phyloP scores from a whole-genome alignment of 345 rosid genomes.

The rapeseed (Brassica napus) region DNA sequence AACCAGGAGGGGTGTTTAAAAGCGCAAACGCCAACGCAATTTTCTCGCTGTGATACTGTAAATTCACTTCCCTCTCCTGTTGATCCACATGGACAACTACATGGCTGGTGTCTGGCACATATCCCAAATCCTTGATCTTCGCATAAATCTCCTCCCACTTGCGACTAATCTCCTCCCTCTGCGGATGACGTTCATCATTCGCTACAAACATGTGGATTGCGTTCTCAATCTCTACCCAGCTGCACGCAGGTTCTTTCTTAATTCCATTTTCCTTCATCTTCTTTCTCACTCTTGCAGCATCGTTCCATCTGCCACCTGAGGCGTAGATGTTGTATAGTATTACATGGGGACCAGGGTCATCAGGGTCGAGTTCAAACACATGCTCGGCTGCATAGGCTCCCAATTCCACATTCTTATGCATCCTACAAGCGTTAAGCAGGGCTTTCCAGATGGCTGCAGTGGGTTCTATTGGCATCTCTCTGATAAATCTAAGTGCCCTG shows the following conservation, averaged over 20 bases:
- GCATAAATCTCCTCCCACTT: conserved; percentile 52
- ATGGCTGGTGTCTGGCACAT: conserved; percentile 59
- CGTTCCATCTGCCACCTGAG: conserved; percentile 58
- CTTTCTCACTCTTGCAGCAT: conserved; percentile 59
- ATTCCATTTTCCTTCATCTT: conserved; percentile 56
- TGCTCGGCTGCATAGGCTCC: conserved; percentile 62
- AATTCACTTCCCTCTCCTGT: conserved; percentile 59
- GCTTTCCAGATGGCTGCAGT: conserved; percentile 63
- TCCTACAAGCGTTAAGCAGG: conserved; percentile 67
- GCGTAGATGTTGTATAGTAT: conserved; percentile 66
- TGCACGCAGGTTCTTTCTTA: conserved; percentile 66
- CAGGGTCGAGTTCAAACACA: conserved; percentile 56
- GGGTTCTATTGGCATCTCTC: conserved; percentile 58
- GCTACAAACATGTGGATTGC: conserved; percentile 60
- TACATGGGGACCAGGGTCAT: conserved; percentile 58
- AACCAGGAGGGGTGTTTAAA: conserved; percentile 55
- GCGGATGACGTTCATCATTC: conserved; percentile 61
- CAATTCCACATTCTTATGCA: conserved; percentile 60
- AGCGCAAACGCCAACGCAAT: conserved; percentile 76
- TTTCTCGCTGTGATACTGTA: conserved; percentile 74
- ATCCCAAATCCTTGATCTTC: conserved; percentile 64
- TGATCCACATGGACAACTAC: conserved; percentile 57
- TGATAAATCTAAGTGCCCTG: conserved; percentile 50
- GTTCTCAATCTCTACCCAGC: conserved; percentile 68
- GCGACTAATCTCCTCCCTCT: conserved; percentile 49